These are phyloP conservation scores for Inga laurina DNA, from an alignment of 306 rosid genomes.

Conservation along the genomic window DNA sequence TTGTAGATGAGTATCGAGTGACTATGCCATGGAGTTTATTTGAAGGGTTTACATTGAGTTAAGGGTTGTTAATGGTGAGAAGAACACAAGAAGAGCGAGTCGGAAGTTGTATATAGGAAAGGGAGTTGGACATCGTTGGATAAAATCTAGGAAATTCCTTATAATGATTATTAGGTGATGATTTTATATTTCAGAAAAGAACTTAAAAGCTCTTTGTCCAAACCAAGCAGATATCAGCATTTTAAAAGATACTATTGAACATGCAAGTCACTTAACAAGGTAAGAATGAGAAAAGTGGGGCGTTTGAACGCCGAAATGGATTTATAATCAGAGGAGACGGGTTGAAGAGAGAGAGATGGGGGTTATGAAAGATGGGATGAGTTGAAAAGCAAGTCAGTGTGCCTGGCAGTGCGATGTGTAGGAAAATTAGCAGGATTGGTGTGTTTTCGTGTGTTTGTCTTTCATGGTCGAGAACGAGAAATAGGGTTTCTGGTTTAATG, in stretches of 20 bases:
- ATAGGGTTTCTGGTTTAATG: too few species aligned
- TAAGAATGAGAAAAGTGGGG: background rate
- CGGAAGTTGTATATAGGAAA: slow-evolving; percentile 48
- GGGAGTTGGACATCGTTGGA: slow-evolving; percentile 59
- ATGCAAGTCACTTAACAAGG: background rate
- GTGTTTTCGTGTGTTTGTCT: too few species aligned
- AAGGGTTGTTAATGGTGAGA: slow-evolving; percentile 50
- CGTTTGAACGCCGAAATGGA: background rate
- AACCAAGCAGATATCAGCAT: background rate
- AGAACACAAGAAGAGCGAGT: slow-evolving; percentile 23
- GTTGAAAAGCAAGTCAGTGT: too few species aligned
- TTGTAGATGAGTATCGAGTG: slow-evolving; percentile 37
- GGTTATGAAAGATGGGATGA: too few species aligned
- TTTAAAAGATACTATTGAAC: background rate
- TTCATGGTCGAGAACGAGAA: too few species aligned
- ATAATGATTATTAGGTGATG: background rate
- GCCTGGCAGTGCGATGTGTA: too few species aligned
- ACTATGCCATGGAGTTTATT: slow-evolving; percentile 32
- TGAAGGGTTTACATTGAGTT: slow-evolving; percentile 46
- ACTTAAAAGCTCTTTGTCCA: background rate
- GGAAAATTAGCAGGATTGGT: too few species aligned
- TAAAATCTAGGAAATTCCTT: background rate
- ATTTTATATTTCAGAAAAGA: background rate
- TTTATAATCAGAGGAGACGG: too few species aligned
- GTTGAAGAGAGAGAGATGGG: too few species aligned